A percentile compares a stretch with the other conserved stretches of the same genome.
Conservation (phyloP, 768 basidiomycete genomes). For the Lactarius sp. region DNA sequence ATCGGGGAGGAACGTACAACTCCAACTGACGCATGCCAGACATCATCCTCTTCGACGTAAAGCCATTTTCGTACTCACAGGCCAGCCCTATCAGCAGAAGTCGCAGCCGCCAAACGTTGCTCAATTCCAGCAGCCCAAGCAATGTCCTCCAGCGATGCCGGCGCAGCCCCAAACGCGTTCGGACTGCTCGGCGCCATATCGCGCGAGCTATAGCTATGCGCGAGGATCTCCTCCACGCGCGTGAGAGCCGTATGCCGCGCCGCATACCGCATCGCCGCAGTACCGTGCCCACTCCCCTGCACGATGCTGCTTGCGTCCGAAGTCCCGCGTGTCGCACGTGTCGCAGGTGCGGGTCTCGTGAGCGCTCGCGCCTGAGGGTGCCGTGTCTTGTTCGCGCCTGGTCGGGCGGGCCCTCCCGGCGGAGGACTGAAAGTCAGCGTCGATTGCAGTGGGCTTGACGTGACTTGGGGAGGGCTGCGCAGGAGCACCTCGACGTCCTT, state of each 20-base stretch:
- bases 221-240: too few species aligned
- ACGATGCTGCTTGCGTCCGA: constrained; percentile 19
- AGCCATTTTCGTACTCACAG: not conserved
- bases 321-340: constrained; percentile 4
- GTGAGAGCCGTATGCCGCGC: too few species aligned
- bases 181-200: constrained; percentile 24
- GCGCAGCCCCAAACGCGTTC: constrained; percentile 25
- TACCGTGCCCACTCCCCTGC: constrained; percentile 10
- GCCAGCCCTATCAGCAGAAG: not conserved
- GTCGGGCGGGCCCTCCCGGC: not conserved
- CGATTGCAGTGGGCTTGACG: constrained; percentile 51
- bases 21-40: too few species aligned
- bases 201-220: too few species aligned
- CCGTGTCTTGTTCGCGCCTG: not conserved
- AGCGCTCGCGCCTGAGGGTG: not conserved
- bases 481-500: constrained; percentile 40
- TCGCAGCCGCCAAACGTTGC: constrained; percentile 18
- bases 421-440: constrained; percentile 40
- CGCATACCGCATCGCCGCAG: constrained; percentile 29
- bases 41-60: too few species aligned
- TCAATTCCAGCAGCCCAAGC: constrained; percentile 21
- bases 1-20: too few species aligned
- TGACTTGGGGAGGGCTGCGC: constrained; percentile 51
- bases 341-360: not conserved
- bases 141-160: not conserved